Percentiles rank a stretch among this genome's conserved stretches.
These are phyloP conservation scores for Lophiotrema nucula DNA, from an alignment of 495 filamentous ascomycete genomes.

Conservation along the genomic window DNA sequence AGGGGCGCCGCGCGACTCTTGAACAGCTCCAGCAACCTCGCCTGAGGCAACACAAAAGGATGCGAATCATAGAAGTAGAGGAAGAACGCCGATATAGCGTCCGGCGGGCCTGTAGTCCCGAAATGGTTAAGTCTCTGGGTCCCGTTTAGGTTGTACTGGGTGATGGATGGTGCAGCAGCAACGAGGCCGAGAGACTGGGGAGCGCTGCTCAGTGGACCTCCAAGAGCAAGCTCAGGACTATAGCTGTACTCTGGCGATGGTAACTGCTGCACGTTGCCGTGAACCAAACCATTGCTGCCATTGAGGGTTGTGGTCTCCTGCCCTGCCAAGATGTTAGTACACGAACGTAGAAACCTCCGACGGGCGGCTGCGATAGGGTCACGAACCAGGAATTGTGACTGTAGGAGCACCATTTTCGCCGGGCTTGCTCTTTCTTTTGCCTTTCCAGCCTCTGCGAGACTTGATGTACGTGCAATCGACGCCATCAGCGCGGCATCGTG, in stretches of 20 bases:
- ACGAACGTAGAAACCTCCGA: background rate
- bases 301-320: slow-evolving; percentile 8
- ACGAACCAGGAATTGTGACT: slow-evolving; percentile 14
- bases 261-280: background rate
- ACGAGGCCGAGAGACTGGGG: slow-evolving; percentile 6
- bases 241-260: slow-evolving; percentile 25
- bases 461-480: slow-evolving; percentile 37
- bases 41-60: slow-evolving; percentile 59
- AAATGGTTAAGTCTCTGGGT: slow-evolving; percentile 17
- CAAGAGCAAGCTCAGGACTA: slow-evolving; percentile 10
- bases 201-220: slow-evolving; percentile 2
- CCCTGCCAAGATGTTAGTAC: slow-evolving; percentile 21
- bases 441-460: slow-evolving; percentile 35
- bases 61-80: slow-evolving; percentile 63
- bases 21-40: slow-evolving; percentile 41
- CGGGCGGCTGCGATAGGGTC: background rate
- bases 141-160: slow-evolving; percentile 22
- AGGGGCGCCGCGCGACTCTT: slow-evolving; percentile 40
- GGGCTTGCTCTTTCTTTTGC: slow-evolving; percentile 27
- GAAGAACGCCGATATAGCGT: slow-evolving; percentile 21
- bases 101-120: slow-evolving; percentile 2
- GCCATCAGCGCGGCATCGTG: slow-evolving; percentile 32
- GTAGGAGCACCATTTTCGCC: slow-evolving; percentile 10
- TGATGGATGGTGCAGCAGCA: background rate
- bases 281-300: slow-evolving; percentile 4